Percentiles rank a stretch among this genome's conserved stretches.
phyloP scores from a whole-genome alignment of 208 protist species.

The Trypanosoma caninum region DNA sequence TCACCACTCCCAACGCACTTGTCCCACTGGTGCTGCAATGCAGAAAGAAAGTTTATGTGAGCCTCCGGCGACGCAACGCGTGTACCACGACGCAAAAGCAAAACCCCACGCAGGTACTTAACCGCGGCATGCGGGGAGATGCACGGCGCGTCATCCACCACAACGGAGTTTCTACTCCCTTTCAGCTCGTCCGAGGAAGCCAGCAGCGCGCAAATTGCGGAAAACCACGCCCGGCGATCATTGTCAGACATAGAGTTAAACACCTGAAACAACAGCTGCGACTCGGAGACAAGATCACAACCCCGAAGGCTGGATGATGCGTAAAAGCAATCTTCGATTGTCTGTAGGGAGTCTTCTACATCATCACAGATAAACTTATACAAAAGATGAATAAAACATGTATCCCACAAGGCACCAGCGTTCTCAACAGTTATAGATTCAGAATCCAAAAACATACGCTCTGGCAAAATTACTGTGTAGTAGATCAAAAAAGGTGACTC shows the following conservation, averaged over 20 bases:
- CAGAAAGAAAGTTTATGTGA: not conserved
- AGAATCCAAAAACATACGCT: conserved; percentile 42
- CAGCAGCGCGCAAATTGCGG: conserved; percentile 4
- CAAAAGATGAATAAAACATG: conserved; percentile 42
- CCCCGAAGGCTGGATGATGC: conserved; percentile 4
- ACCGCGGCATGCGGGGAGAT: conserved; percentile 33
- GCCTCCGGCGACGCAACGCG: not conserved
- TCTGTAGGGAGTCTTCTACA: conserved; percentile 51
- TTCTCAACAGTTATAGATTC: conserved; percentile 6
- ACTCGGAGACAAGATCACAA: conserved; percentile 16
- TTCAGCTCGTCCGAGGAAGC: conserved; percentile 18
- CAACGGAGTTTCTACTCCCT: conserved; percentile 1
- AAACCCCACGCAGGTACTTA: conserved; percentile 34
- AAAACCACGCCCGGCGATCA: not conserved
- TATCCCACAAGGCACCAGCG: conserved; percentile 21
- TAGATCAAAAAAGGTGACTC: conserved; percentile 42
- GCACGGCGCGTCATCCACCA: conserved; percentile 24
- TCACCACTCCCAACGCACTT: not conserved
- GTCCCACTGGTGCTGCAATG: conserved; percentile 2
- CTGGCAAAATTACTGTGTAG: conserved; percentile 65
- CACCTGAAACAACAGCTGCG: conserved; percentile 5
- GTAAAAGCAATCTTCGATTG: conserved; percentile 57
- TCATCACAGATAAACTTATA: conserved; percentile 63
- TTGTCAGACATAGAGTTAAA: not conserved
- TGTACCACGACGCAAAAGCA: conserved; percentile 46